Base-by-base conservation (phyloP, 2,329 filamentous ascomycete genomes). In the Zasmidium cellare region DNA sequence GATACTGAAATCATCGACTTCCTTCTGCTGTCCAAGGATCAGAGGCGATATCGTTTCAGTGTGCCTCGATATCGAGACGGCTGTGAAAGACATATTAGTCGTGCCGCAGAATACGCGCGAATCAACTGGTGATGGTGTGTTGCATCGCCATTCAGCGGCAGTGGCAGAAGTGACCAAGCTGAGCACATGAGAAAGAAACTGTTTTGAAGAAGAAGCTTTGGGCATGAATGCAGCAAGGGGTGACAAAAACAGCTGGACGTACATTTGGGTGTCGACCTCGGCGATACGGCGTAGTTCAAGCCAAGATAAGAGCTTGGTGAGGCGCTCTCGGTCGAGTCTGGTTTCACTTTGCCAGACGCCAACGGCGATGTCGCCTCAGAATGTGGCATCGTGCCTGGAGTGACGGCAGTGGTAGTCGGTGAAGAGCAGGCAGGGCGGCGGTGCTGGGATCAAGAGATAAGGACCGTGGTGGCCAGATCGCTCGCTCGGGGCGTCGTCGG, bases 31-130 rank as follows among this genome's bases (percentile, higher is more conserved):
- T 22, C 73, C 78, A 23, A 76, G 73, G 60, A 80, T 74, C 60
- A 79, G 64, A 38, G 79, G 78, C 20, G 79, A 80, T 48, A 79
- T 78, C 48, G 72, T 74, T 60, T 80, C 78, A 25, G 75, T 67
- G 31, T 77, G 72, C 46, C 64, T 65, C 51, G 75, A 76, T 62
- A 80, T 80, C 3, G 77, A 76, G 31, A 80, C 78, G 59, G 75
- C 79, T 80, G 65, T 46, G 38, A 46, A 55, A 11, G 54, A 59
- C 53, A 58, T 53, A 59, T 63, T 35, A 65, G 63, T 56, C 20
- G 28, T 23, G 55, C 44, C 25, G 47, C 19, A 11, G 23, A 31
- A 46, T n/a, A 24, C 6, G 23, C 19, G 12, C 20, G 24, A 12
- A 50, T 9, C 28, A 46, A 31, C 31, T 22, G 19, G 51, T 18